phyloP scores from a whole-genome alignment of 2,329 filamentous ascomycete species.

The Cryoendolithus antarcticus region DNA sequence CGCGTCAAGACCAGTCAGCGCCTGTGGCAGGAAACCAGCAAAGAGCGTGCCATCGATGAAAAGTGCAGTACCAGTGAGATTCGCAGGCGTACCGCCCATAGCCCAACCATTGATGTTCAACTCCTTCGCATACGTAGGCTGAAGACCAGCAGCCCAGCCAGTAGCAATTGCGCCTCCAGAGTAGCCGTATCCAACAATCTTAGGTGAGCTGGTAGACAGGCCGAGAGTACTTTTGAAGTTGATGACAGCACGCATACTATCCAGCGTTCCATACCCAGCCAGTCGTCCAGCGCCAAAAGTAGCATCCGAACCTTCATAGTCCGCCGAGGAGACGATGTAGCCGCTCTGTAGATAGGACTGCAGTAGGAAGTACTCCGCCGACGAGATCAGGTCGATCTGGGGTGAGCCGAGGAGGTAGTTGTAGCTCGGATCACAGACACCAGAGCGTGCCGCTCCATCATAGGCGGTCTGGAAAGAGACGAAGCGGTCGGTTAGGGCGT shows the following conservation, averaged over 20 bases:
- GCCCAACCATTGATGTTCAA: conserved; percentile 37
- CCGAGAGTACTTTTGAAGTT: conserved; percentile 16
- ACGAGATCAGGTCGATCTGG: conserved; percentile 13
- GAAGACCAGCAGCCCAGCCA: conserved; percentile 40
- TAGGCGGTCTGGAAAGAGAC: conserved; percentile 19
- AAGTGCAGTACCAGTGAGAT: conserved; percentile 19
- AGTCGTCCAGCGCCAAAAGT: conserved; percentile 24
- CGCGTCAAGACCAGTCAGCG: conserved; percentile 12
- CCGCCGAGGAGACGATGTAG: conserved; percentile 26
- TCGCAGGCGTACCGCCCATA: conserved; percentile 36
- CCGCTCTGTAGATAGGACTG: conserved; percentile 12
- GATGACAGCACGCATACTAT: conserved; percentile 31
- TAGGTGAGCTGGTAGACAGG: conserved; percentile 12
- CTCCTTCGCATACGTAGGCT: conserved; percentile 41
- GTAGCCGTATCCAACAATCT: conserved; percentile 40
- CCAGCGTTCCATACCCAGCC: conserved; percentile 30
- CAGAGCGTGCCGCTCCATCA: conserved; percentile 23
- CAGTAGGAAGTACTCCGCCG: conserved; percentile 12
- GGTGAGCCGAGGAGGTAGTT: conserved; percentile 16
- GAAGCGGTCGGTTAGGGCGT: conserved; percentile 15
- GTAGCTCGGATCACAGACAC: conserved; percentile 30
- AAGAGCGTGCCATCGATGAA: conserved; percentile 16
- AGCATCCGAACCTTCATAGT: conserved; percentile 28
- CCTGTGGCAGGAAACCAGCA: conserved; percentile 17
- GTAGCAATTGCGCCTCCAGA: conserved; percentile 42